A percentile compares a stretch with the other conserved stretches of the same genome.
phyloP scores from a whole-genome alignment of 225 moss, liverwort and hornwort genomes.

The Physcomitrellopsis africana region DNA sequence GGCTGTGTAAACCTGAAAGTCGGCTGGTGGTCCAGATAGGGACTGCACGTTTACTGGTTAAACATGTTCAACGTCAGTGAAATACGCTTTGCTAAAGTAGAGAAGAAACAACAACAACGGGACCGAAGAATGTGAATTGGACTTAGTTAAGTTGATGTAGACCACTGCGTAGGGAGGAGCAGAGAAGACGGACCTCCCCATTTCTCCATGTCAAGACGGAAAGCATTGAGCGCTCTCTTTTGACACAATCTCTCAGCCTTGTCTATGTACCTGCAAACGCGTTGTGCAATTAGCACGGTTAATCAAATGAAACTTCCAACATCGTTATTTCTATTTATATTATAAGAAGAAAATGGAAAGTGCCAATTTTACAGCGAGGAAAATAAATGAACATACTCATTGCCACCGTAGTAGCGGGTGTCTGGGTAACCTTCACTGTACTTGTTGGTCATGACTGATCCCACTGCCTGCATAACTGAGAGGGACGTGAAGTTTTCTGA shows the following conservation, averaged over 20 bases:
- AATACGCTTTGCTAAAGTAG: neutral
- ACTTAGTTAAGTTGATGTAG: neutral
- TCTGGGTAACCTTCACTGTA: conserved; percentile 99
- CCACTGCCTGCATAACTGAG: conserved; percentile 98
- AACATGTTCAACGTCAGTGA: neutral
- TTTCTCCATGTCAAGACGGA: conserved; percentile 87
- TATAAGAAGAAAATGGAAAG: neutral
- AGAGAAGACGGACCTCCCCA: conserved; percentile 73
- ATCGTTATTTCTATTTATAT: too few relatives aligned
- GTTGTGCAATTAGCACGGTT: conserved; percentile 6
- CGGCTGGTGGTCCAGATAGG: conserved; percentile 75
- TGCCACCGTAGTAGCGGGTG: conserved; percentile 97
- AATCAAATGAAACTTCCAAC: neutral
- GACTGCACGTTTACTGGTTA: conserved; percentile 76
- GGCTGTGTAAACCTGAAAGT: conserved; percentile 86
- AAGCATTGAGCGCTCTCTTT: conserved; percentile 86
- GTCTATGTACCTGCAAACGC: conserved; percentile 74
- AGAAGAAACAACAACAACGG: neutral
- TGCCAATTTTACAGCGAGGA: too few relatives aligned
- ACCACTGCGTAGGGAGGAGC: neutral
- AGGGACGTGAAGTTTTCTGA: conserved; percentile 97
- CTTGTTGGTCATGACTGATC: conserved; percentile 98
- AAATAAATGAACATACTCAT: conserved; percentile 62
- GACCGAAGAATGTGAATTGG: neutral
- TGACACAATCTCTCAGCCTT: conserved; percentile 93